These are phyloP conservation scores for Spirogloea muscicola DNA, from an alignment of 139 green algal genomes.

Conservation along the genomic window DNA sequence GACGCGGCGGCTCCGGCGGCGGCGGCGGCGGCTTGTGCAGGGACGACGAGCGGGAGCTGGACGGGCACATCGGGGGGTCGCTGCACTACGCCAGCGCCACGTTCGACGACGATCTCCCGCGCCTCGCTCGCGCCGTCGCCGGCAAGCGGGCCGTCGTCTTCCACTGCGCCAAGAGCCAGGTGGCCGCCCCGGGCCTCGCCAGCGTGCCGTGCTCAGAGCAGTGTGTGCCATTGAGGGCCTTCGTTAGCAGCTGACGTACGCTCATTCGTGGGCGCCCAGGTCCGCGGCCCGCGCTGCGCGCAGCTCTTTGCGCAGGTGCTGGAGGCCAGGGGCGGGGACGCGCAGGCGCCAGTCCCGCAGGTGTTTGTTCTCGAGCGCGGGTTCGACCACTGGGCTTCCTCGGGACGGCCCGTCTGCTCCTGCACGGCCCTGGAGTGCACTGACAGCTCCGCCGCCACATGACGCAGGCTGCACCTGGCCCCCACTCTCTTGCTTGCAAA, in stretches of 20 bases:
- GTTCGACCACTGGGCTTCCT: slow-evolving; percentile 6
- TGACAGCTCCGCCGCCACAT: too few relatives aligned
- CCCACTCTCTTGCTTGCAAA: too few relatives aligned
- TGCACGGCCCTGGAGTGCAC: too few relatives aligned
- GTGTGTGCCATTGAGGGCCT: too few relatives aligned
- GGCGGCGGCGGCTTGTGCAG: neutral
- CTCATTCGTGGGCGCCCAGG: too few relatives aligned
- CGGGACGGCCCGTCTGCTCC: too few relatives aligned
- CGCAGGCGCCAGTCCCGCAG: neutral
- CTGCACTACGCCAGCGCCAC: neutral
- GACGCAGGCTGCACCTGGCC: too few relatives aligned
- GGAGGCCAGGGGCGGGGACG: neutral
- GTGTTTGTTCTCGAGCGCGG: slow-evolving; percentile 11
- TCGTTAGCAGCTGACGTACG: too few relatives aligned
- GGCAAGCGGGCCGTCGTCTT: slow-evolving; percentile 1
- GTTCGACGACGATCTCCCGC: slow-evolving; percentile 1
- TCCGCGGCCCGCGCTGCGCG: slow-evolving; percentile 6
- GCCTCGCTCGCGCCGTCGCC: neutral
- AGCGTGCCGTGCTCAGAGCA: too few relatives aligned
- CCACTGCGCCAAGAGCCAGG: slow-evolving; percentile 10
- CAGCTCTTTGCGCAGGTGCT: neutral
- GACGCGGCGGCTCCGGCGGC: too few relatives aligned
- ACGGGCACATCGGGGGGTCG: slow-evolving; percentile 11
- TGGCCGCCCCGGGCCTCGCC: neutral
- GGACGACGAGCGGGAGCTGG: slow-evolving; percentile 9